Conservation (phyloP, 2,329 filamentous ascomycete species). For the Orbilia ellipsospora region DNA sequence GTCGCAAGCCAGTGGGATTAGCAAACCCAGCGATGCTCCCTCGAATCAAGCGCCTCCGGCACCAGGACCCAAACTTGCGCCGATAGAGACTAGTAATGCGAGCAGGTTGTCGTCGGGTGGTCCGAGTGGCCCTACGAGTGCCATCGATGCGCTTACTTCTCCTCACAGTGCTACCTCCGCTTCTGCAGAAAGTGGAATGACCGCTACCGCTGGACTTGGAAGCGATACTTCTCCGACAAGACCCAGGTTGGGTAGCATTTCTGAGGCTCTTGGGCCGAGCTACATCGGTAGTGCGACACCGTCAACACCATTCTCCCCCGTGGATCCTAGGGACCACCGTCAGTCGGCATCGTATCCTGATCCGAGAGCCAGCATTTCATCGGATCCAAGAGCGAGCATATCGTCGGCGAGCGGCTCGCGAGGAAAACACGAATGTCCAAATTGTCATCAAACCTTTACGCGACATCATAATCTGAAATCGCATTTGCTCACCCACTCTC, state of each 20-base stretch:
- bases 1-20: constrained; percentile 34
- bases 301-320: constrained; percentile 49
- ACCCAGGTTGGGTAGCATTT: constrained; percentile 49
- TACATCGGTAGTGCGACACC: constrained; percentile 44
- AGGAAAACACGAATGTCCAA: constrained; percentile 89
- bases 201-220: constrained; percentile 50
- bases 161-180: constrained; percentile 50
- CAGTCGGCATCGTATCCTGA: constrained; percentile 51
- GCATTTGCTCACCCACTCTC: constrained; percentile 94
- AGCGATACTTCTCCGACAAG: constrained; percentile 54
- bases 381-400: constrained; percentile 43
- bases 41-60: constrained; percentile 41
- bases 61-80: constrained; percentile 47
- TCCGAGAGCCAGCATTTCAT: constrained; percentile 49
- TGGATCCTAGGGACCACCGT: constrained; percentile 32
- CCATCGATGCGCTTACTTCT: constrained; percentile 40
- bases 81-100: constrained; percentile 43
- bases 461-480: constrained; percentile 97
- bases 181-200: constrained; percentile 50
- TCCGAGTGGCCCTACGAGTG: constrained; percentile 39
- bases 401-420: constrained; percentile 56
- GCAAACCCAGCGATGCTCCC: constrained; percentile 38
- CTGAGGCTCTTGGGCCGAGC: constrained; percentile 35
- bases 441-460: constrained; percentile 96
- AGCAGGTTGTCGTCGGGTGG: constrained; percentile 38